Percentiles rank a stretch among this genome's conserved stretches.
phyloP scores from a whole-genome alignment of 306 rosid species.

The Trifolium subterraneum region DNA sequence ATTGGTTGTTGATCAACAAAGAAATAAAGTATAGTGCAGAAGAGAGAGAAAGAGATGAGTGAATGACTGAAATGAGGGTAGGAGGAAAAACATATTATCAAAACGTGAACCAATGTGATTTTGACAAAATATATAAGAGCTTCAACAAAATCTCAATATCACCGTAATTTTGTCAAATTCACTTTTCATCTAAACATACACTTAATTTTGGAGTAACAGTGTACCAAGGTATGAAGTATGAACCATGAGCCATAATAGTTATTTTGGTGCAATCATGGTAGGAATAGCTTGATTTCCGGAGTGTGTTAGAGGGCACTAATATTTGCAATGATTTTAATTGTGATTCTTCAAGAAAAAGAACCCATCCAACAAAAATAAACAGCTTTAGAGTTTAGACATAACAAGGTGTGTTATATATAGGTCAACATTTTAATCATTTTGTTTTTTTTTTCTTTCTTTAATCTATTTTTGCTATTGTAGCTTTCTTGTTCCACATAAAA shows the following conservation, averaged over 20 bases:
- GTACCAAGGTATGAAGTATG: neutral
- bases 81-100: too few relatives aligned
- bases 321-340: conserved; percentile 48
- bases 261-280: neutral
- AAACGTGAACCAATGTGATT: too few relatives aligned
- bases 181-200: too few relatives aligned
- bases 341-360: conserved; percentile 42
- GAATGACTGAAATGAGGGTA: too few relatives aligned
- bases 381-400: conserved; percentile 46
- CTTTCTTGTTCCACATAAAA: conserved; percentile 13
- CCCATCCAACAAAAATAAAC: conserved; percentile 47
- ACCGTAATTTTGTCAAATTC: too few relatives aligned
- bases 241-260: neutral
- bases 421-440: conserved; percentile 64
- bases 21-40: too few relatives aligned
- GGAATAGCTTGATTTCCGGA: conserved; percentile 42
- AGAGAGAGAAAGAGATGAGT: too few relatives aligned
- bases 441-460: conserved; percentile 24
- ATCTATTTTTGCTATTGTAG: conserved; percentile 9
- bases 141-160: too few relatives aligned
- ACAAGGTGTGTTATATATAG: conserved; percentile 35
- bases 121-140: too few relatives aligned
- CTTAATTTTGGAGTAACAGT: neutral
- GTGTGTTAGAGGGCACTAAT: conserved; percentile 49
- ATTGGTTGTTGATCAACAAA: too few relatives aligned